Conservation (phyloP, 768 basidiomycete species). For the Mycena sanguinolenta region DNA sequence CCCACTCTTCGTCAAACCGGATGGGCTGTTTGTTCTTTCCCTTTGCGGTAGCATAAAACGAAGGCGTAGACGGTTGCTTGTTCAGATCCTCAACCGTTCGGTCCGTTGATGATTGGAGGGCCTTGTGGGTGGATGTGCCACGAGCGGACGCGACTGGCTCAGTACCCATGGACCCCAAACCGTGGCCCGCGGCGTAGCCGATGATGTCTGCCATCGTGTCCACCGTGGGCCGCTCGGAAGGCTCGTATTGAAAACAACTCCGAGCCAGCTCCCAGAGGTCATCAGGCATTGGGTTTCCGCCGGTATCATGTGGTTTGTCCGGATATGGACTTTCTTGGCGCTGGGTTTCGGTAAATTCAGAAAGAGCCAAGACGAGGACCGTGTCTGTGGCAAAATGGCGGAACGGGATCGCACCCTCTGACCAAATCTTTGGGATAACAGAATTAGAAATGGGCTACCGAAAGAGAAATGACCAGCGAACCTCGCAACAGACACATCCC, state of each 20-base stretch:
- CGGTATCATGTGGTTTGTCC: background rate
- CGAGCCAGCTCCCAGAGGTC: background rate
- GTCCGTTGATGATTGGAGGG: constrained; percentile 3
- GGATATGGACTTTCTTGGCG: background rate
- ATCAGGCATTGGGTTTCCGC: background rate
- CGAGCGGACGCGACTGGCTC: too few species aligned
- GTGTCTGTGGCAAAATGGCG: background rate
- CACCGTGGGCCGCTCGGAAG: background rate
- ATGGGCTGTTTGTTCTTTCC: background rate
- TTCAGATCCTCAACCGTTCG: background rate
- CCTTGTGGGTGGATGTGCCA: too few species aligned
- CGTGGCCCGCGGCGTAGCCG: too few species aligned
- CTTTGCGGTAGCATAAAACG: background rate
- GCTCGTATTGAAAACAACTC: background rate
- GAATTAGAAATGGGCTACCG: background rate
- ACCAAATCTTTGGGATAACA: background rate
- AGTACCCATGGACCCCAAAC: too few species aligned
- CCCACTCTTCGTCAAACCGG: background rate
- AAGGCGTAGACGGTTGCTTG: background rate
- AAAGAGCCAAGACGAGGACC: background rate
- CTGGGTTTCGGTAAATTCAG: background rate
- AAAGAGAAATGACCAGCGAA: background rate
- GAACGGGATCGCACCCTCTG: background rate
- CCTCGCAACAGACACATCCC: background rate
- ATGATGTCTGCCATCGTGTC: background rate